Base-by-base conservation (phyloP, 2,329 filamentous ascomycete genomes). In the Penicillium frequentans region DNA sequence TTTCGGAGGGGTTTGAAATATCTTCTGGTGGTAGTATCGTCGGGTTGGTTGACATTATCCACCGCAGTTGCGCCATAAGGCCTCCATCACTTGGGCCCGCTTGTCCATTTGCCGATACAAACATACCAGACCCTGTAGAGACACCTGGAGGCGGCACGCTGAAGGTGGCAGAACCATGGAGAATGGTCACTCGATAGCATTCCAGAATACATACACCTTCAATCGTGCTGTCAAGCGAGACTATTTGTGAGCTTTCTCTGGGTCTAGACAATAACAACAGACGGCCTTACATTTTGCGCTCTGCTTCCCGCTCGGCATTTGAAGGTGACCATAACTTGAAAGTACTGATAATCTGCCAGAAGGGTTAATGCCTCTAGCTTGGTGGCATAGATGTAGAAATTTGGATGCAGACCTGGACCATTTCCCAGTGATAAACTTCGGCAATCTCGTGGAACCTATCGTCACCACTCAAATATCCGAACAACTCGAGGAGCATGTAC, bases 361-460 rank as follows among this genome's bases (percentile, higher is more conserved):
- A 37, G 7, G 16, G 16, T 37, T 5, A 37, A 37, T 37, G 16
- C 5, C 6, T 37, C 6, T 1, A 37, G 16, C 5, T 6, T 37
- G 6, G 5, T n/a, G 2, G 5, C 1, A 37, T n/a, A n/a, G 6
- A 3, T n/a, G 8, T 6, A 37, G 14, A 14, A 5, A n/a, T 0
- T 8, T 3, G 33, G 2, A 37, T 37, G 35, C 35, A 19, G 2
- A 37, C 35, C 35, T 37, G 35, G 16, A 37, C 16, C 35, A 37
- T 37, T 37, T 37, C 35, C 35, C 35, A 37, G 35, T 37, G 35
- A 37, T 37, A 37, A 37, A 37, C 35, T 5, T 37, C 35, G 0
- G 35, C 14, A 37, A 37, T 37, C 19, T 37, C 35, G n/a, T 37
- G 35, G 35, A 37, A 37, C 16, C 35, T 37, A 37, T 37, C 35